Evolutionary conservation across 2,329 filamentous ascomycete genomes (phyloP), one percentile per base, ranked within the genome.

Genomic region (Fusarium coicis): DNA sequence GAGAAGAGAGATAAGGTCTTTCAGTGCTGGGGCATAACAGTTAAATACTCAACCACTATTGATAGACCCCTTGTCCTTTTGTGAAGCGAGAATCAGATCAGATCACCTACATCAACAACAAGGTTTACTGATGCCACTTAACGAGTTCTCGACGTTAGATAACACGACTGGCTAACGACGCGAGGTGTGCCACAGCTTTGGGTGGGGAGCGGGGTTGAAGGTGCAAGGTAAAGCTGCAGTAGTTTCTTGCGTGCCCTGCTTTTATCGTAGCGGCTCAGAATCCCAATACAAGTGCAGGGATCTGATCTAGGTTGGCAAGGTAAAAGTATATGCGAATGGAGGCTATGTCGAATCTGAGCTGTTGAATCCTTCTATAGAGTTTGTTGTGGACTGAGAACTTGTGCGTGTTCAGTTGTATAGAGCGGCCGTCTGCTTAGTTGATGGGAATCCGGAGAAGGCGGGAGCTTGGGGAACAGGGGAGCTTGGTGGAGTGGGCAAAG

Each of bases 121-220:
- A 74, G 63, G 69, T 75, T 73, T 61, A 68, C 70, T 68, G 72
- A 75, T 73, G 58, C 72, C 57, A 70, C 70, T 68, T 72, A 54
- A 59, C 40, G 62, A 74, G 72, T 57, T 42, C 66, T 69, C 60
- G 76, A 74, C 75, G 75, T 76, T 73, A 77, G 76, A 77, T 77
- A 76, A 76, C 72, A 63, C 69, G 74, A 77, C 70, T 76, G 72
- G 66, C 59, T 68, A 70, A 61, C 62, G 54, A 76, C 65, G 76
- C 66, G 58, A 72, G 69, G 69, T 70, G 74, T 68, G 68, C 70
- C 62, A 74, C 67, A 73, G 53, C 62, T 73, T 70, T 50, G 60
- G 66, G 76, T 77, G 76, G 76, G 76, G 73, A 72, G 76, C 75
- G 76, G 76, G 76, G 76, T 74, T 65, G 44, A 44, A 58, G 63